Percentiles rank a stretch among this genome's conserved stretches.
Evolutionary conservation across 208 protist genomes (phyloP).

Genomic region (Eutreptiella sp.): DNA sequence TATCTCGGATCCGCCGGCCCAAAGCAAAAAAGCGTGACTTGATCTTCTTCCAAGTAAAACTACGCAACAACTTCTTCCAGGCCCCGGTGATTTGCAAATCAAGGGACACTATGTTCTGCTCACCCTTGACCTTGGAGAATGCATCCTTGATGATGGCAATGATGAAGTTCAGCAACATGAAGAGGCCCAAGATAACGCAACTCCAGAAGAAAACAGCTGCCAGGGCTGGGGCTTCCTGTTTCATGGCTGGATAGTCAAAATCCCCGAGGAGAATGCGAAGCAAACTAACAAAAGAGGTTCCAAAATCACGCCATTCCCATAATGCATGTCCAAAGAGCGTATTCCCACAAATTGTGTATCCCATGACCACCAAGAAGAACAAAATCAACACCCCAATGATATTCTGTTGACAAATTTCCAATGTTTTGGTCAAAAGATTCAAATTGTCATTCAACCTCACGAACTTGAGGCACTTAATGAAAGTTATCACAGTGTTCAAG

Average conservation of each 20-base stretch:
- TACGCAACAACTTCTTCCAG: no score
- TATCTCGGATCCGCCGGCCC: no score
- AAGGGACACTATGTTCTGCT: no score
- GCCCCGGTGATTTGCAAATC: no score
- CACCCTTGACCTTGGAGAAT: slow-evolving; percentile 23
- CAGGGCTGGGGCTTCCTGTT: slow-evolving; percentile 12
- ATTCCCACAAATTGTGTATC: slow-evolving; percentile 26
- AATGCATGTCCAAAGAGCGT: slow-evolving; percentile 20
- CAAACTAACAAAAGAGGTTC: slow-evolving; percentile 1
- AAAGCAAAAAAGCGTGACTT: no score
- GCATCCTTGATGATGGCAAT: slow-evolving; percentile 33
- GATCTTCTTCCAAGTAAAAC: no score
- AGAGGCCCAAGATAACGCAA: slow-evolving; percentile 28
- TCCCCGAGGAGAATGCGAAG: slow-evolving; percentile 26
- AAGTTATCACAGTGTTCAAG: slow-evolving; percentile 27
- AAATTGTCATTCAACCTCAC: slow-evolving; percentile 30
- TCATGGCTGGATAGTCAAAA: slow-evolving; percentile 29
- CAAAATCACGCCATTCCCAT: slow-evolving; percentile 19
- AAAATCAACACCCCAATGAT: slow-evolving; percentile 25
- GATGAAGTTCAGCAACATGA: slow-evolving; percentile 31
- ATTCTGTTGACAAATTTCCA: slow-evolving; percentile 23
- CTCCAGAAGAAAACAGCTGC: slow-evolving; percentile 26
- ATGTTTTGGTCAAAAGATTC: slow-evolving; percentile 8
- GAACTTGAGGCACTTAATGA: slow-evolving; percentile 32
- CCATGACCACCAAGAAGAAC: slow-evolving; percentile 30